Percentiles rank a stretch among this genome's conserved stretches.
Conservation (phyloP, 495 filamentous ascomycete genomes). For the Gamarada debralockiae region DNA sequence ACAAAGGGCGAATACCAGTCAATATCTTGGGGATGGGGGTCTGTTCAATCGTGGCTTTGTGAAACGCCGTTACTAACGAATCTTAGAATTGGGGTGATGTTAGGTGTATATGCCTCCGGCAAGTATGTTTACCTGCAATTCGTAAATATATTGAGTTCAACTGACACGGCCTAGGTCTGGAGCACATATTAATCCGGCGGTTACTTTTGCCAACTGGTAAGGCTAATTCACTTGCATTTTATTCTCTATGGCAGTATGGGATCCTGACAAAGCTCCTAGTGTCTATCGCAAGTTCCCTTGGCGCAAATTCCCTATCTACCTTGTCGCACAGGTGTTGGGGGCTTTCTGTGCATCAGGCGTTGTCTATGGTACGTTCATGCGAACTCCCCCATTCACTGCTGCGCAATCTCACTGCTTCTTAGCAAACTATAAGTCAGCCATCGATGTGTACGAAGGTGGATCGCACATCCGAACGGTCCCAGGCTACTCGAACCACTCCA, state of each 20-base stretch:
- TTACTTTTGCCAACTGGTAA: constrained; percentile 49
- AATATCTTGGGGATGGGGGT: constrained; percentile 41
- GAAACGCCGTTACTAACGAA: neutral
- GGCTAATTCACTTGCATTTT: neutral
- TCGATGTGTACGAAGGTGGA: constrained; percentile 51
- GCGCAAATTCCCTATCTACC: constrained; percentile 52
- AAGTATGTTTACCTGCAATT: constrained; percentile 19
- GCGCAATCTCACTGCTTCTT: neutral
- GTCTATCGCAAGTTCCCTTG: constrained; percentile 61
- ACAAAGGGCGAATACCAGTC: constrained; percentile 40
- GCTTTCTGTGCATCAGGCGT: constrained; percentile 51
- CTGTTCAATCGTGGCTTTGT: neutral
- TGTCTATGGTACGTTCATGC: constrained; percentile 38
- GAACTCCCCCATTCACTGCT: neutral
- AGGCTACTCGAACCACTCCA: constrained; percentile 41
- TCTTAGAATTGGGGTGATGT: constrained; percentile 51
- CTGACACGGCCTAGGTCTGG: constrained; percentile 37
- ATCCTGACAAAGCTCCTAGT: constrained; percentile 38
- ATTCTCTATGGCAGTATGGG: neutral
- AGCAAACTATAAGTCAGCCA: constrained; percentile 51
- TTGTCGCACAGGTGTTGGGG: constrained; percentile 49
- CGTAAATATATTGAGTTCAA: constrained; percentile 4
- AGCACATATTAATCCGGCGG: constrained; percentile 61
- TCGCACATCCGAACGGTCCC: constrained; percentile 18
- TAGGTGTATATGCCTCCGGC: constrained; percentile 56